Evolutionary conservation across 345 rosid species (phyloP), one percentile per base, ranked within the genome.

Genomic region (Rubroshorea leprosula): DNA sequence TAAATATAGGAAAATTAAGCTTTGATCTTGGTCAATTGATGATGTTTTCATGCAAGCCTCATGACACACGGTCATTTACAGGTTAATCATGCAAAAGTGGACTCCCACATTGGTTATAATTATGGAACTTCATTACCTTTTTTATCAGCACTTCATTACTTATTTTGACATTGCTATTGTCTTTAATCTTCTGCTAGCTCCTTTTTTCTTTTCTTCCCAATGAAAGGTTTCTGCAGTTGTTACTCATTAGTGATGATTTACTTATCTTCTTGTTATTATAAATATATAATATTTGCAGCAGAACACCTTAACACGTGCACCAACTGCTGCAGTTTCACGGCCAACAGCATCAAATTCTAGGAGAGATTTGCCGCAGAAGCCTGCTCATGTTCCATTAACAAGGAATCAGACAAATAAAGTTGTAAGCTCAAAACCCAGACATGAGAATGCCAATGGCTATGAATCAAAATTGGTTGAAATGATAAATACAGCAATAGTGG

Each of bases 401-500:
- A 71, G 73, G 68, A 80, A 56, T 58, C 79, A 69, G 60, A 68
- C 67, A 25, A 74, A 66, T 48, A 79, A 66, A 68, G 82, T 65
- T 70, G 59, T 66, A 55, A 82, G 63, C 67, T 45, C 83, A 18
- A 84, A 81, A 70, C 65, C 83, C 9, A 47, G 23, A 27, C 78
- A 77, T 70, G 93, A 81, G 56, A 60, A 95, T 63, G 80, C 76
- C 49, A 72, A 63, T 65, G 82, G 72, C 20, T 83, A 84, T 25
- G 98, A 84, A 27, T 76, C 80, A 57, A 92, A 92, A 72, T 68
- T 92, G 64, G 83, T 83, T 35, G 95, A 92, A 74, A 88, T 81
- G 84, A 89, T 92, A 71, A 86, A 83, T 71, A 84, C 87, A 49
- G 78, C 89, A 8, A 84, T 92, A 47, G 95, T 92, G 57, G 98